Evolutionary conservation across 768 basidiomycete genomes (phyloP), one percentile per base, ranked within the genome.

Genomic region (Mycena epipterygia): DNA sequence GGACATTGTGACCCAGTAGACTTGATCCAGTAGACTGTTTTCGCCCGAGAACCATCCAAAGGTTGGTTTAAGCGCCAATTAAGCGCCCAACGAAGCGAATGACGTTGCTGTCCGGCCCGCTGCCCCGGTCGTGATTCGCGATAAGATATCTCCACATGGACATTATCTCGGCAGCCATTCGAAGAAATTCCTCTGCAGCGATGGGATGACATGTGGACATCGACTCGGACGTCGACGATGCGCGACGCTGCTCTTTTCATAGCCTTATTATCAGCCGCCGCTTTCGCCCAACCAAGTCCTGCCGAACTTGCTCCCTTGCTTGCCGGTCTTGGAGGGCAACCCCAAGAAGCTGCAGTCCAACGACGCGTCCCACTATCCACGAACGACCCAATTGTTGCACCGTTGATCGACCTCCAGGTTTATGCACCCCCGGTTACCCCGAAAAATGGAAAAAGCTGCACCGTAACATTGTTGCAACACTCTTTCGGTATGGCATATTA

Each of bases 401-500:
- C 79, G 29, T 67, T 81, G 37, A 64, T 80, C 56, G 77, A 80
- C 48, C 67, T 80, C 37, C 80, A 81, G 71, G 78, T 79, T 11
- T 81, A 75, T 64, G 79, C 77, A 14, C 81, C 80, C 33, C 80
- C 80, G 12, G 75, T 68, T 8, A 69, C 76, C 12, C 79, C 79
- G 2, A 74, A 72, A 32, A 70, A 72, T 27, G 78, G 78, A 16
- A 49, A 41, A 30, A 74, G 72, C 44, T 81, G 81, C 64, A 68
- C 62, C 6, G 74, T 79, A 14, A 56, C 74, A 21, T 69, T 81
- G 12, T 62, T 80, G 27, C 70, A 73, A 21, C 80, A 81, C 73
- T 69, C 79, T 12, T 81, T 81, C 62, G 81, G 73, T 69, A 42
- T 23, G 39, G 12, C 32, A 52, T 35, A 19, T 19, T 37, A 3